A percentile compares a stretch with the other conserved stretches of the same genome.
phyloP scores from a whole-genome alignment of 306 rosid species.

The Trichosanthes truncata region DNA sequence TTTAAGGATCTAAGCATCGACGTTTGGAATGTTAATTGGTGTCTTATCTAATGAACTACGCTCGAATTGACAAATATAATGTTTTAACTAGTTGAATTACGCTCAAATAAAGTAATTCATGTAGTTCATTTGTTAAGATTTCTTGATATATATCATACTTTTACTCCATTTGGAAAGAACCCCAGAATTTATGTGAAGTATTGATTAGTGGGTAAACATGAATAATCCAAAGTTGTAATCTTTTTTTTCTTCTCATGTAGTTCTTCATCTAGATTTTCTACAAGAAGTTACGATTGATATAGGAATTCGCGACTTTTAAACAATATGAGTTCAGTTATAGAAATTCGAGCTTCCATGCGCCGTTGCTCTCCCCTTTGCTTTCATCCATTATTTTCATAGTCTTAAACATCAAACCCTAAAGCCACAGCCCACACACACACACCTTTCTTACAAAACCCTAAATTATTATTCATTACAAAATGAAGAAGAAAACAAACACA shows the following conservation, averaged over 20 bases:
- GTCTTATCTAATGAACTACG: no score
- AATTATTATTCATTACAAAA: background rate
- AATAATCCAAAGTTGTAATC: background rate
- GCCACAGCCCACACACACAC: no score
- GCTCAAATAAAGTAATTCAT: no score
- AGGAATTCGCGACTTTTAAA: constrained; percentile 9
- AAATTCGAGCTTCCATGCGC: constrained; percentile 20
- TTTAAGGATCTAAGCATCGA: no score
- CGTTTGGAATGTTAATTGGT: no score
- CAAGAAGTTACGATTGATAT: background rate
- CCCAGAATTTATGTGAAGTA: background rate
- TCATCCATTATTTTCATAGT: background rate
- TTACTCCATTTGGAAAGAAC: background rate
- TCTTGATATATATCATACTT: background rate
- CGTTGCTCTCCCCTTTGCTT: constrained; percentile 11
- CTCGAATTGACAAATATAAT: no score
- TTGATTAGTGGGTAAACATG: background rate
- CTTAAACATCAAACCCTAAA: constrained; percentile 1
- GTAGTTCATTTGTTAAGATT: background rate
- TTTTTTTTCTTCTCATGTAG: background rate
- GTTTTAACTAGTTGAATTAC: no score
- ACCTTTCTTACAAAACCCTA: background rate
- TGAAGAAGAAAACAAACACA: background rate
- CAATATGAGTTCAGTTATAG: constrained; percentile 3
- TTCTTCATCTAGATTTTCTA: background rate